Evolutionary conservation across 108 stramenopile species (phyloP).

Genomic region (Fragilariopsis cylindrus): DNA sequence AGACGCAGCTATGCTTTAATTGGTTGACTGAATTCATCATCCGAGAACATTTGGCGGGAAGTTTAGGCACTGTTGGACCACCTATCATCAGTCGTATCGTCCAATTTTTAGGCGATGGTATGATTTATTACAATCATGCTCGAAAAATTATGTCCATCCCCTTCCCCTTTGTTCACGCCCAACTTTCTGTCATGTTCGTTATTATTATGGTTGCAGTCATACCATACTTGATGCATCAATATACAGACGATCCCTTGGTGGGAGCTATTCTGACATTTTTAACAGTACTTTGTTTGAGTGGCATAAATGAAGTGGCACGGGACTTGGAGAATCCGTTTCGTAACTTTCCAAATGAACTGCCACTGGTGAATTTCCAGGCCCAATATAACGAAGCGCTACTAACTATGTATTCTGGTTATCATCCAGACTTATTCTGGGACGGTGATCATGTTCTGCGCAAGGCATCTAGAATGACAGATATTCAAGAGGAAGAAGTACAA

Average conservation of each 20-base stretch:
- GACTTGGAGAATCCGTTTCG: conserved; percentile 84
- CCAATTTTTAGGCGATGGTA: conserved; percentile 77
- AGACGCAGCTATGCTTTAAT: conserved; percentile 63
- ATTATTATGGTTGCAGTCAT: conserved; percentile 44
- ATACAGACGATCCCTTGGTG: conserved; percentile 47
- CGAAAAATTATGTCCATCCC: conserved; percentile 77
- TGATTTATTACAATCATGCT: conserved; percentile 75
- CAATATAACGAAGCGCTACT: conserved; percentile 76
- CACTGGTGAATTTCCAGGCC: conserved; percentile 65
- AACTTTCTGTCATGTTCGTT: conserved; percentile 64
- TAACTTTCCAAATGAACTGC: conserved; percentile 80
- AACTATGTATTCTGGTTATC: conserved; percentile 70
- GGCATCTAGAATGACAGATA: not conserved
- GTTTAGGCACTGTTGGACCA: conserved; percentile 62
- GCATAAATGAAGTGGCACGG: conserved; percentile 77
- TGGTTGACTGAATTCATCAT: conserved; percentile 77
- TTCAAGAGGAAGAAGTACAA: not conserved
- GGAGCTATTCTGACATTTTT: conserved; percentile 59
- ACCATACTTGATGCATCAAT: conserved; percentile 76
- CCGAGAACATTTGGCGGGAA: conserved; percentile 72
- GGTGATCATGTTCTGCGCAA: conserved; percentile 15
- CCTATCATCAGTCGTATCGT: conserved; percentile 70
- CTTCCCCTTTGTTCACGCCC: conserved; percentile 81
- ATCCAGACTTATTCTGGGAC: conserved; percentile 78
- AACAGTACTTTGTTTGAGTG: conserved; percentile 58